A percentile compares a stretch with the other conserved stretches of the same genome.
Conservation (phyloP, 805 yeast species). For the Priceomyces castillae region DNA sequence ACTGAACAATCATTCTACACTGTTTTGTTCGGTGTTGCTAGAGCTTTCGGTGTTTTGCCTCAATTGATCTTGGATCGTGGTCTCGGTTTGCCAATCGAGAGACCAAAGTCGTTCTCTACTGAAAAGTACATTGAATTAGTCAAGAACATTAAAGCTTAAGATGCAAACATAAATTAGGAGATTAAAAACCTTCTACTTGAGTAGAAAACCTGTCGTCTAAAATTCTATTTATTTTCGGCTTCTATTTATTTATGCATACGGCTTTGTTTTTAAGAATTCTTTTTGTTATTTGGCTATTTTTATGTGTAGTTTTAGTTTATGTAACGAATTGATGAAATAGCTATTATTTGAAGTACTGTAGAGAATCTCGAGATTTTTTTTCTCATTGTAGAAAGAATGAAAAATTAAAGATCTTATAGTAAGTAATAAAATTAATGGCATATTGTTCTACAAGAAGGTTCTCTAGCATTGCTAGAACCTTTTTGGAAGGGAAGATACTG, state of each 20-base stretch:
- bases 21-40: constrained; percentile 77
- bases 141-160: constrained; percentile 33
- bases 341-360: not conserved
- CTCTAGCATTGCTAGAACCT: not conserved
- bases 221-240: not conserved
- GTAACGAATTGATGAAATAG: constrained; percentile 12
- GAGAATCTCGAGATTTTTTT: not conserved
- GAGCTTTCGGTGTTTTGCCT: constrained; percentile 75
- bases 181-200: not conserved
- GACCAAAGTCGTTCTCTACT: constrained; percentile 89
- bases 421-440: not conserved
- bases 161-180: constrained; percentile 1
- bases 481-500: constrained; percentile 9
- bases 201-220: not conserved
- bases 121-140: constrained; percentile 87
- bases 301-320: constrained; percentile 11
- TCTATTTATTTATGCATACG: constrained; percentile 8
- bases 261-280: constrained; percentile 6
- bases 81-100: constrained; percentile 74
- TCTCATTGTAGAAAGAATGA: not conserved
- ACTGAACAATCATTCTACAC: constrained; percentile 73
- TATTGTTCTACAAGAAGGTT: not conserved
- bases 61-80: constrained; percentile 79
- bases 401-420: not conserved
- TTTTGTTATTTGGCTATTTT: constrained; percentile 3